Evolutionary conservation across 2,329 filamentous ascomycete species (phyloP).

Genomic region (Alternaria arborescens): DNA sequence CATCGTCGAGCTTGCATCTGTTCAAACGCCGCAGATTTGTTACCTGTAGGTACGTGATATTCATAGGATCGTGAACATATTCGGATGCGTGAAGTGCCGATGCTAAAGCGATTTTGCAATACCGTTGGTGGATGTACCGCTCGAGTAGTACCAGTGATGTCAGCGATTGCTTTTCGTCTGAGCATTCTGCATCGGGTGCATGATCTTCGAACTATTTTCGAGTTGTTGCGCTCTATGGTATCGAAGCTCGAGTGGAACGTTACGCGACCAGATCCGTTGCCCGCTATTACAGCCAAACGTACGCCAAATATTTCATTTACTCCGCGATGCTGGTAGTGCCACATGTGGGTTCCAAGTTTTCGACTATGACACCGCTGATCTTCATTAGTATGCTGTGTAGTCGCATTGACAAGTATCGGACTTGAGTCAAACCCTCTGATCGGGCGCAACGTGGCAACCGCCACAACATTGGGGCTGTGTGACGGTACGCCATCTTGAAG

Average conservation of each 20-base stretch:
- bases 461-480: constrained; percentile 18
- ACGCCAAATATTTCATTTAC: background rate
- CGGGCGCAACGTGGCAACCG: constrained; percentile 28
- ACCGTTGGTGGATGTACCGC: background rate
- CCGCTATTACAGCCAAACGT: background rate
- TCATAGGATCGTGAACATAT: background rate
- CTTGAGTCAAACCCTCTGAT: constrained; percentile 2
- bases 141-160: constrained; percentile 8
- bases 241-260: constrained; percentile 12
- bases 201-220: constrained; percentile 19
- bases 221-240: constrained; percentile 8
- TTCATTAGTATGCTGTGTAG: background rate
- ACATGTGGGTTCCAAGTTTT: background rate
- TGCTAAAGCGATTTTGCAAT: background rate
- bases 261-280: constrained; percentile 1
- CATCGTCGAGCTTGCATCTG: background rate
- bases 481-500: constrained; percentile 10
- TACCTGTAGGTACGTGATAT: background rate
- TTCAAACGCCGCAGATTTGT: background rate
- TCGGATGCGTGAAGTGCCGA: background rate
- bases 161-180: background rate
- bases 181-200: constrained; percentile 3
- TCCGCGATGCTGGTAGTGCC: background rate
- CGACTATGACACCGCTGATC: background rate
- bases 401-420: background rate